Percentiles rank a stretch among this genome's conserved stretches.
Evolutionary conservation across 352 stramenopile species (phyloP).

Genomic region (Globisporangium viniferum): DNA sequence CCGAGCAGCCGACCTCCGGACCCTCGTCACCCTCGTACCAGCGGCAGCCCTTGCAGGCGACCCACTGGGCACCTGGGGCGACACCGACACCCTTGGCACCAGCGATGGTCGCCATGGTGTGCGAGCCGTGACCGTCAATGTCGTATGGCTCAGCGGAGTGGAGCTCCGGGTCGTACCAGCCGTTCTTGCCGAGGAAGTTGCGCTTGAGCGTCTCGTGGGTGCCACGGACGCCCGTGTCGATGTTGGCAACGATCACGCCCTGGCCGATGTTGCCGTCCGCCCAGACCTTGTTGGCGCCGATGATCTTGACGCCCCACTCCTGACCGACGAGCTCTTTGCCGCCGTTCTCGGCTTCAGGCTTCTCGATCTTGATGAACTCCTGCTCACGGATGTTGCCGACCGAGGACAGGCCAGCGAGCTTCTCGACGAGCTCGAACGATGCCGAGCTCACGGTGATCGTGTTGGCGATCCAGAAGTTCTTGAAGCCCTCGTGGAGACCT

Average conservation of each 20-base stretch:
- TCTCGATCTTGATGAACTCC: slow-evolving; percentile 8
- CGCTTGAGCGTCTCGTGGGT: slow-evolving; percentile 21
- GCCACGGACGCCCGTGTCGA: slow-evolving; percentile 21
- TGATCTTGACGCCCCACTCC: slow-evolving; percentile 17
- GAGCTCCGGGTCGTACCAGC: slow-evolving; percentile 23
- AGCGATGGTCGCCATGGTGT: slow-evolving; percentile 21
- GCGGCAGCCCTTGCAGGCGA: slow-evolving; percentile 20
- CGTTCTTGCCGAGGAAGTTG: slow-evolving; percentile 18
- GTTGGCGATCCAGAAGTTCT: slow-evolving; percentile 29
- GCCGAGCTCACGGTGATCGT: slow-evolving; percentile 13
- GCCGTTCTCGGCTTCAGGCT: background rate
- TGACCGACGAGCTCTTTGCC: slow-evolving; percentile 10
- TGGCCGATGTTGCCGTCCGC: slow-evolving; percentile 14
- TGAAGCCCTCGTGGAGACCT: slow-evolving; percentile 11
- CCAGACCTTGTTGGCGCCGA: slow-evolving; percentile 18
- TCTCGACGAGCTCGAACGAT: slow-evolving; percentile 20
- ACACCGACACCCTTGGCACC: slow-evolving; percentile 18
- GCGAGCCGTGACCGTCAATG: slow-evolving; percentile 16
- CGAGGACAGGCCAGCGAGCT: slow-evolving; percentile 9
- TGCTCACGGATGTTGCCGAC: slow-evolving; percentile 17
- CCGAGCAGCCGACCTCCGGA: slow-evolving; percentile 9
- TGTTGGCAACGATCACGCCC: slow-evolving; percentile 15
- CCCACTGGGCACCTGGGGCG: slow-evolving; percentile 17
- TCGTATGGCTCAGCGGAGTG: slow-evolving; percentile 20
- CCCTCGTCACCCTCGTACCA: slow-evolving; percentile 5